Conservation (phyloP, 257 asterid genomes). For the Linaria vulgaris region DNA sequence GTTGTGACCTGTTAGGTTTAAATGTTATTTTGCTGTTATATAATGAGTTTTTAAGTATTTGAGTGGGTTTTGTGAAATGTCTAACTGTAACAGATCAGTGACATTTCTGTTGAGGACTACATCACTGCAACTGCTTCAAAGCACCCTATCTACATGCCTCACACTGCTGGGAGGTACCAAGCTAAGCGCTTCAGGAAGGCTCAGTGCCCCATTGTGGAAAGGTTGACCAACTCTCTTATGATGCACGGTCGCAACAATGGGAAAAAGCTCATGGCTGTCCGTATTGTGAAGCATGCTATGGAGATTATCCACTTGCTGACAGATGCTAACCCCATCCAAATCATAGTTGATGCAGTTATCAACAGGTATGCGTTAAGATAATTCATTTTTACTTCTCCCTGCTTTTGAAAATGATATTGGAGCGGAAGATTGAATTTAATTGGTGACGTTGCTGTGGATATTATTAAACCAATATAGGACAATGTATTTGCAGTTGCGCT, state of each 20-base stretch:
- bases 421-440: neutral
- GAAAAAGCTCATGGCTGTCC: slow-evolving; percentile 57
- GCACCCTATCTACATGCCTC: slow-evolving; percentile 64
- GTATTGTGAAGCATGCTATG: slow-evolving; percentile 57
- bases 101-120: slow-evolving; percentile 63
- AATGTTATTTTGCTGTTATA: too few relatives aligned
- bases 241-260: slow-evolving; percentile 62
- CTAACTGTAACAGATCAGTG: slow-evolving; percentile 22
- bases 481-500: neutral
- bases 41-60: too few relatives aligned
- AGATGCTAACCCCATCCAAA: slow-evolving; percentile 52
- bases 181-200: slow-evolving; percentile 81
- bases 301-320: slow-evolving; percentile 63
- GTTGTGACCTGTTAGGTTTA: too few relatives aligned
- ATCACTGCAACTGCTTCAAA: slow-evolving; percentile 73
- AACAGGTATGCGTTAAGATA: slow-evolving; percentile 37
- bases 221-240: slow-evolving; percentile 64
- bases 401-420: neutral
- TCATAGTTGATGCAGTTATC: slow-evolving; percentile 56
- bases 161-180: slow-evolving; percentile 88
- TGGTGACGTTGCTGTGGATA: neutral
- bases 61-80: neutral
- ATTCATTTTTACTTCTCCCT: neutral
- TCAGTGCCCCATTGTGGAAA: slow-evolving; percentile 81
- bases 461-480: neutral